Evolutionary conservation across 2,329 filamentous ascomycete species (phyloP), one percentile per base, ranked within the genome.

Genomic region (Colletotrichum australisinense): DNA sequence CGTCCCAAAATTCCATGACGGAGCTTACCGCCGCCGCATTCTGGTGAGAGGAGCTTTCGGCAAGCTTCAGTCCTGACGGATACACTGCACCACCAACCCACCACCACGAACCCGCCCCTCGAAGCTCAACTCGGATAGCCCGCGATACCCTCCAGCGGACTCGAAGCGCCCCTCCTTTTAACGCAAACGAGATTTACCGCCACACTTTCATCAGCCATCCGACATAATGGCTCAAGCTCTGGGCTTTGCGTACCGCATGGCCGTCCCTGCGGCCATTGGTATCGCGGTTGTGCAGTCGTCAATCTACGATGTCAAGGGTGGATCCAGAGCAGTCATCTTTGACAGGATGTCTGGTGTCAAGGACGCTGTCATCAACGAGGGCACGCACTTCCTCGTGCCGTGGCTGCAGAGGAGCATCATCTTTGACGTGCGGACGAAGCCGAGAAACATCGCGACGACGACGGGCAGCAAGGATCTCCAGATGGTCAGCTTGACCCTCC

Each of bases 381-480:
- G 97, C 81, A 99, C 97, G 69, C 97, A 99, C 84, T 98, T 99
- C 84, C 87, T 99, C 68, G 85, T 99, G 49, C 97, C 97, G 8
- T 99, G 97, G 97, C 86, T 99, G 82, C 97, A 99, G 86, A 93
- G 92, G 85, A 94, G 93, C 79, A 95, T 99, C 86, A 89, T 97
- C 83, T 99, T 97, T 83, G 97, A 99, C 87, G 97, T 99, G 77
- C 93, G 97, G 76, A 99, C 97, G 71, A 97, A 97, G 90, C 97
- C 97, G 75, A 91, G 97, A 82, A 98, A 98, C 84, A 98, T 99
- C 83, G 94, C 94, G 77, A 99, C 97, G 32, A 99, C 97, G 28
- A 99, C 97, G 14, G 97, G 97, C 72, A 96, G 93, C 90, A 99
- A 99, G 91, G 97, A 99, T 87, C 86, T 99, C 89, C 97, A 99